phyloP scores from a whole-genome alignment of 208 protist species.

The Wallacemonas rigidus region DNA sequence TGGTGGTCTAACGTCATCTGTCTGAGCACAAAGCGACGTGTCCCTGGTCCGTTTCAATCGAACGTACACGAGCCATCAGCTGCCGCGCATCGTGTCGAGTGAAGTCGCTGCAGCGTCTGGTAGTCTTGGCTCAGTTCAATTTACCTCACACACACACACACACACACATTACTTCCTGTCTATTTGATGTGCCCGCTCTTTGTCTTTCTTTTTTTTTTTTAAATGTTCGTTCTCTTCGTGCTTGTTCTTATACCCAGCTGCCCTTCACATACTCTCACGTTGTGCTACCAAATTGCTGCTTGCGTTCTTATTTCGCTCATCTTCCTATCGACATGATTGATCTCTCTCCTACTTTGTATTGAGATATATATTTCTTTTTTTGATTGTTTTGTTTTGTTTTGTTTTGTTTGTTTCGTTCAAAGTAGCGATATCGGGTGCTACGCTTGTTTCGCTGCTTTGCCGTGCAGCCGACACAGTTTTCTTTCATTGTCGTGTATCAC shows the following conservation, averaged over 20 bases:
- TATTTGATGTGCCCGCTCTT: neutral
- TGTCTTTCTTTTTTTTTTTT: neutral
- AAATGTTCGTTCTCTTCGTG: neutral
- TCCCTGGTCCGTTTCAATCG: neutral
- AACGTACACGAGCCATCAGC: neutral
- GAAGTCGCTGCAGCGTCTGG: too few species aligned
- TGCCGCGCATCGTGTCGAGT: too few species aligned
- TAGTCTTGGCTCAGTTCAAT: neutral
- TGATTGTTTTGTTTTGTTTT: neutral
- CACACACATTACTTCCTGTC: too few species aligned
- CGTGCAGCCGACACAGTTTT: too few species aligned
- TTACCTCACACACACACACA: neutral
- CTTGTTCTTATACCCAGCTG: neutral
- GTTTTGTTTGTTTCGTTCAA: neutral
- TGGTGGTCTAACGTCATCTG: constrained; percentile 4
- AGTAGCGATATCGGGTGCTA: too few species aligned
- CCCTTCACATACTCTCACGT: too few species aligned
- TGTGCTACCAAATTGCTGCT: too few species aligned
- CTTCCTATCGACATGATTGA: neutral
- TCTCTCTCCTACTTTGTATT: neutral
- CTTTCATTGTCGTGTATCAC: too few species aligned
- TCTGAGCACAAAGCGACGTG: neutral
- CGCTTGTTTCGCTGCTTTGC: too few species aligned
- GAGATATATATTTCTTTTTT: neutral
- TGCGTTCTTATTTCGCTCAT: too few species aligned